Conservation (phyloP, 1,284 basidiomycete species). For the Trichosporon inkin region DNA sequence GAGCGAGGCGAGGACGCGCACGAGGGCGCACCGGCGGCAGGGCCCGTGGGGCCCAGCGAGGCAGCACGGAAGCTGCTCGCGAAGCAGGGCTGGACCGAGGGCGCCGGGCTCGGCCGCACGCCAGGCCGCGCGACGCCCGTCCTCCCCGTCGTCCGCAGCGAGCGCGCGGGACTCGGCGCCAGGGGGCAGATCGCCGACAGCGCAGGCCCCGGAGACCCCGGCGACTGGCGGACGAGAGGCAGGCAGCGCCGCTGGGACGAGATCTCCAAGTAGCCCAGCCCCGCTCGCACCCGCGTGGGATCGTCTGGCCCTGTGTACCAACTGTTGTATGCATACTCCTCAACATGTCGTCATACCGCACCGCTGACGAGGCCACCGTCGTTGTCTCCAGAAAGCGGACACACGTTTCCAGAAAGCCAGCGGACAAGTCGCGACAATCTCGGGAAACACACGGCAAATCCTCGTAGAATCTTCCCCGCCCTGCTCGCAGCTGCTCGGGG, state of each 20-base stretch:
- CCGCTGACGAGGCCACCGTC: no score
- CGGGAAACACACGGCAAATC: no score
- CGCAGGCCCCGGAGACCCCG: conserved; percentile 14
- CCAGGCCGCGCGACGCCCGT: conserved; percentile 35
- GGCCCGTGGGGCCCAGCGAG: conserved; percentile 12
- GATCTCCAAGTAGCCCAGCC: conserved; percentile 7
- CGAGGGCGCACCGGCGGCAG: background rate
- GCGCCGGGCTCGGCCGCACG: conserved; percentile 37
- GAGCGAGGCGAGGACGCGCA: background rate
- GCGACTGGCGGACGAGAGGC: conserved; percentile 37
- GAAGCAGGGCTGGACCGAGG: conserved; percentile 42
- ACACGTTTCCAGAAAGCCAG: no score
- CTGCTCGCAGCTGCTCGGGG: no score
- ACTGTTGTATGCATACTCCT: background rate
- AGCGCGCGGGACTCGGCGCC: conserved; percentile 38
- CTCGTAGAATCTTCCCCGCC: no score
- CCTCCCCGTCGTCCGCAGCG: conserved; percentile 26
- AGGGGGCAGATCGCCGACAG: conserved; percentile 14
- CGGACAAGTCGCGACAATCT: no score
- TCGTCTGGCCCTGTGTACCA: no score
- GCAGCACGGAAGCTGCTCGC: conserved; percentile 32
- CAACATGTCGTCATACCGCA: no score
- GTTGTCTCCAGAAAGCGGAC: no score
- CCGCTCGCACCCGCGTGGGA: no score
- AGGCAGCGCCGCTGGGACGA: conserved; percentile 37